These are phyloP conservation scores for Ustilago hordei DNA, from an alignment of 1,284 basidiomycete species.

Conservation along the genomic window DNA sequence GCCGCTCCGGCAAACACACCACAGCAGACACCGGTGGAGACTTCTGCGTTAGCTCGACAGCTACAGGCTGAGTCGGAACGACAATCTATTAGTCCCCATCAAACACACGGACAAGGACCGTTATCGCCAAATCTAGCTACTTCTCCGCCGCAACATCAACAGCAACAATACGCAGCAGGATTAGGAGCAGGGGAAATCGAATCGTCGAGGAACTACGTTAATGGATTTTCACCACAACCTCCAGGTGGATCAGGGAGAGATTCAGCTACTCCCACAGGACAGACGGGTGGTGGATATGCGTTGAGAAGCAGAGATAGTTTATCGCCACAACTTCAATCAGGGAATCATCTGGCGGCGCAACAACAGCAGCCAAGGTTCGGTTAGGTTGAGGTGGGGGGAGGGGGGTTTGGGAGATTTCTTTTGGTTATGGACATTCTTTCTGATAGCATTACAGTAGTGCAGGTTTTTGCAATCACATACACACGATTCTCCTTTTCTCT, in stretches of 20 bases:
- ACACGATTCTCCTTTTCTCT: neutral
- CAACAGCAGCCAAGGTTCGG: neutral
- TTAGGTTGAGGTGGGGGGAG: neutral
- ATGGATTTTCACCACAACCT: conserved; percentile 23
- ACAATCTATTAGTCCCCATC: neutral
- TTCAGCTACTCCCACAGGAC: conserved; percentile 17
- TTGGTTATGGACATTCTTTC: neutral
- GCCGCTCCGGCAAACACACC: conserved; percentile 56
- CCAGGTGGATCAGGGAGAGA: conserved; percentile 6
- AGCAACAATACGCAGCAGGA: neutral
- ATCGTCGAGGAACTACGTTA: conserved; percentile 30
- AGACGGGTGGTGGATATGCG: neutral
- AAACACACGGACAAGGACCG: neutral
- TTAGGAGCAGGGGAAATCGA: neutral
- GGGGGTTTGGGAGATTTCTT: neutral
- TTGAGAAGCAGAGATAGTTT: neutral
- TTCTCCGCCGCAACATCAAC: neutral
- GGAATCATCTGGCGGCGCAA: neutral
- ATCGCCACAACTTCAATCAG: neutral
- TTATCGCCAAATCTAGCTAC: neutral
- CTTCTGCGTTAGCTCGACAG: conserved; percentile 43
- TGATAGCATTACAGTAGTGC: neutral
- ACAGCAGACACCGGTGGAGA: conserved; percentile 55
- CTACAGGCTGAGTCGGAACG: conserved; percentile 46
- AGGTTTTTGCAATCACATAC: neutral